phyloP scores from a whole-genome alignment of 2,329 filamentous ascomycete genomes.

The Arthrinium phaeospermum region DNA sequence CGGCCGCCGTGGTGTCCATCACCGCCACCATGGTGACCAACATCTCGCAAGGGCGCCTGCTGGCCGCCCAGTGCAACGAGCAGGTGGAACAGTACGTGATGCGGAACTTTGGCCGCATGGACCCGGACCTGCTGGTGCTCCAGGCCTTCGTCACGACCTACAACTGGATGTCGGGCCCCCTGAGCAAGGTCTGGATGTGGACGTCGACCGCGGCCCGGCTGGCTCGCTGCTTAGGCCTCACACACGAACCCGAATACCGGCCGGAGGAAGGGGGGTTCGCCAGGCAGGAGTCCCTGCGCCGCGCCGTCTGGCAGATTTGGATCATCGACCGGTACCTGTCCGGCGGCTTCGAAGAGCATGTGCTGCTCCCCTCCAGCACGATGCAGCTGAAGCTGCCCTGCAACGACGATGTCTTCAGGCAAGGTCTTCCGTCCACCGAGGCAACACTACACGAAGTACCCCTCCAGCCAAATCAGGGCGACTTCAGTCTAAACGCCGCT shows the following conservation, averaged over 20 bases:
- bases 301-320: conserved; percentile 25
- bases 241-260: conserved; percentile 22
- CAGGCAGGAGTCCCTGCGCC: conserved; percentile 21
- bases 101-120: conserved; percentile 42
- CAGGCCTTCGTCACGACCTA: conserved; percentile 23
- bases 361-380: conserved; percentile 23
- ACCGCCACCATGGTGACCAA: conserved; percentile 44
- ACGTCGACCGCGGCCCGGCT: conserved; percentile 22
- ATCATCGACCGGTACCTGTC: conserved; percentile 25
- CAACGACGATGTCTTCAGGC: conserved; percentile 22
- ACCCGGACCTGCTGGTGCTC: conserved; percentile 19
- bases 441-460: conserved; percentile 20
- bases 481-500: conserved; percentile 24
- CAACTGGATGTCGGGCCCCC: conserved; percentile 25
- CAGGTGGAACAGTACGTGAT: conserved; percentile 47
- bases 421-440: conserved; percentile 21
- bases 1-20: conserved; percentile 46
- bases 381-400: conserved; percentile 24
- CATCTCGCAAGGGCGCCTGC: conserved; percentile 39
- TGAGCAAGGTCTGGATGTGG: conserved; percentile 26
- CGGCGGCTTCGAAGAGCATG: conserved; percentile 24
- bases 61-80: conserved; percentile 45
- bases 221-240: conserved; percentile 24
- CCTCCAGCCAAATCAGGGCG: conserved; percentile 14
- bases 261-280: conserved; percentile 12